Evolutionary conservation across 768 basidiomycete genomes (phyloP).

Genomic region (Amanita polypyramis): DNA sequence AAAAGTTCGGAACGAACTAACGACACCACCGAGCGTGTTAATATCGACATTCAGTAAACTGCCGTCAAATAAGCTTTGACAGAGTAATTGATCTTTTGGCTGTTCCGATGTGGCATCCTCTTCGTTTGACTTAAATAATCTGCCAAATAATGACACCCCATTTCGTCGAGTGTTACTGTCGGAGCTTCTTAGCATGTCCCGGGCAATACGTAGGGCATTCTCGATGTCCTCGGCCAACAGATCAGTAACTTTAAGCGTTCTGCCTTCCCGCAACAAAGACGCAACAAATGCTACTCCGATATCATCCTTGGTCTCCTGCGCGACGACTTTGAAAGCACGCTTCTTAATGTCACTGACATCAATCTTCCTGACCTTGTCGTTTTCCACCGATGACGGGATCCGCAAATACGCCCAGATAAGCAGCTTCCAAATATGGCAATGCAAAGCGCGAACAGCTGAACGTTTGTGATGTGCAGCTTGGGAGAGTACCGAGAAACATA

Average conservation of each 20-base stretch:
- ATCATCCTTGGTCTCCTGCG: conserved; percentile 35
- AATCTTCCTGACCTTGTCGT: conserved; percentile 10
- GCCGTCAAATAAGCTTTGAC: conserved; percentile 7
- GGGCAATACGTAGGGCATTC: conserved; percentile 8
- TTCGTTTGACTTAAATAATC: conserved; percentile 1
- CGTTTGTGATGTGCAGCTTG: conserved; percentile 22
- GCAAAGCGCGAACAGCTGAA: conserved; percentile 25
- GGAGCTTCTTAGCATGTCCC: conserved; percentile 6
- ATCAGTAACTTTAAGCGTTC: not conserved
- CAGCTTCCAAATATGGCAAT: conserved; percentile 39
- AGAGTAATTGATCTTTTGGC: not conserved
- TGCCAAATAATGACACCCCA: conserved; percentile 4
- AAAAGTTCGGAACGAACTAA: not conserved
- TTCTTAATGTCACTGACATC: conserved; percentile 12
- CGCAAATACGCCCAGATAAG: conserved; percentile 47
- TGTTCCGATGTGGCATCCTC: not conserved
- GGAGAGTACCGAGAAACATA: conserved; percentile 25
- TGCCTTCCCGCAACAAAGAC: conserved; percentile 22
- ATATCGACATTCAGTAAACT: conserved; percentile 7
- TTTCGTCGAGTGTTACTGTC: conserved; percentile 3
- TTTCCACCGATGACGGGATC: conserved; percentile 17
- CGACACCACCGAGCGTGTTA: not conserved
- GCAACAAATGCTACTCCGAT: conserved; percentile 31
- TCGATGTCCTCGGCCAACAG: conserved; percentile 1
- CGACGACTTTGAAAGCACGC: conserved; percentile 30